Base-by-base conservation (phyloP, 306 rosid species). In the Lathyrus sativus region DNA sequence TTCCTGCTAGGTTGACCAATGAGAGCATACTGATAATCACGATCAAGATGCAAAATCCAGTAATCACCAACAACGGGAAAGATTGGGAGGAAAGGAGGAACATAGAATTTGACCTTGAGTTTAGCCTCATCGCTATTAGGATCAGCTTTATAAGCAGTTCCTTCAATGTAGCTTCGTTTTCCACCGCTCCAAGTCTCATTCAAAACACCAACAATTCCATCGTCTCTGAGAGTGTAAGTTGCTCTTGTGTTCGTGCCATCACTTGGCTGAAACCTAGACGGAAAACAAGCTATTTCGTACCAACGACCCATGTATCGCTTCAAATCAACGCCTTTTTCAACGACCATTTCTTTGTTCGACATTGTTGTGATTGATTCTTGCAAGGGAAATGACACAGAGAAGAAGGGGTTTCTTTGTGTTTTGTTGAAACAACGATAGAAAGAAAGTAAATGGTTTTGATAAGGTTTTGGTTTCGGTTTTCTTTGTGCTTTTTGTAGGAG, bases 221-320 rank as follows among this genome's bases (percentile, higher is more conserved):
- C 96, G 0, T 79, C 87, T 0, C 8, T 84, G 10, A 93, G 81
- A 18, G 85, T 81, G 95, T 93, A 93, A 0, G 99, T 93, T 4
- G 99, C 97, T 68, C 97, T 79, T 1, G 99, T 93, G 78, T 90
- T 22, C 4, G 38, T 80, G 0, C 99, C 99, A 42, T 67, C 73
- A 44, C 50, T 86, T 6, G 96, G 97, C 50, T 93, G 97, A 75
- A 82, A 82, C 26, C 44, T 8, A 2, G 97, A 88, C 13, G 96
- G 99, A 62, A 90, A 85, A 9, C 90, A 93, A 0, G 97, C 96
- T 13, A 93, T 93, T 76, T 93, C 99, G 59, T 90, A 93, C 99
- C 99, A 93, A 2, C 96, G 80, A 5, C 99, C 99, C 95, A 85
- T 88, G 83, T 90, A 93, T 18, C 90, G 63, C 69, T 79, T 28